Evolutionary conservation across 805 yeast genomes (phyloP).

Genomic region (Zygotorulaspora chibaensis): DNA sequence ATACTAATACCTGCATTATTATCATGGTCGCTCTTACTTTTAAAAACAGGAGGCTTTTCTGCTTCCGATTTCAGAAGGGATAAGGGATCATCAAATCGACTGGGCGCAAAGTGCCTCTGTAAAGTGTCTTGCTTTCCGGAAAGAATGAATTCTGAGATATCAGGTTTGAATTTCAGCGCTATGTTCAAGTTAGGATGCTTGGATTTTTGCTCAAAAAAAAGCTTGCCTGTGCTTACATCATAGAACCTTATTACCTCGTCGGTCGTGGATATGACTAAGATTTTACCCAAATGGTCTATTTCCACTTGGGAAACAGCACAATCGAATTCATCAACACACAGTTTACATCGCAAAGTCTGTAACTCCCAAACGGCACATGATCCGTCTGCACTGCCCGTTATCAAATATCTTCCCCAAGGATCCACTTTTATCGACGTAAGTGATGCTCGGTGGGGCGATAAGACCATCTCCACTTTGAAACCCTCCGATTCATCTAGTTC

Average conservation of each 20-base stretch:
- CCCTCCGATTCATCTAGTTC: slow-evolving; percentile 7
- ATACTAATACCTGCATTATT: not conserved
- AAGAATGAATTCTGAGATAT: slow-evolving; percentile 21
- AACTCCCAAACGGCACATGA: slow-evolving; percentile 26
- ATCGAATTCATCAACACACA: slow-evolving; percentile 16
- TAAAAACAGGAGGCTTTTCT: slow-evolving; percentile 1
- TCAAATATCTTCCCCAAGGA: slow-evolving; percentile 48
- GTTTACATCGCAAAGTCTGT: slow-evolving; percentile 16
- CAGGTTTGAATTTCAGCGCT: slow-evolving; percentile 26
- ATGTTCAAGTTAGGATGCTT: slow-evolving; percentile 11
- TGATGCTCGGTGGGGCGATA: slow-evolving; percentile 47
- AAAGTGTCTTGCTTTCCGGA: slow-evolving; percentile 22
- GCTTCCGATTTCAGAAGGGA: slow-evolving; percentile 18
- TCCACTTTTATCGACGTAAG: slow-evolving; percentile 46
- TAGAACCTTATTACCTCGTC: slow-evolving; percentile 20
- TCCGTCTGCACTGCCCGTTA: slow-evolving; percentile 45
- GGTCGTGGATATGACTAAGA: slow-evolving; percentile 20
- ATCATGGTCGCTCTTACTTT: not conserved
- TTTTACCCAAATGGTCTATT: slow-evolving; percentile 23
- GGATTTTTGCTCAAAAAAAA: slow-evolving; percentile 5
- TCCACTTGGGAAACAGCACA: slow-evolving; percentile 22
- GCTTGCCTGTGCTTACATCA: slow-evolving; percentile 13
- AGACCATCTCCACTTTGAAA: slow-evolving; percentile 16
- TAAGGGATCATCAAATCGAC: slow-evolving; percentile 10
- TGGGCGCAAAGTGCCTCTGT: slow-evolving; percentile 12